A percentile compares a stretch with the other conserved stretches of the same genome.
These are phyloP conservation scores for Podosphaera aphanis DNA, from an alignment of 2,329 filamentous ascomycete species.

Conservation along the genomic window DNA sequence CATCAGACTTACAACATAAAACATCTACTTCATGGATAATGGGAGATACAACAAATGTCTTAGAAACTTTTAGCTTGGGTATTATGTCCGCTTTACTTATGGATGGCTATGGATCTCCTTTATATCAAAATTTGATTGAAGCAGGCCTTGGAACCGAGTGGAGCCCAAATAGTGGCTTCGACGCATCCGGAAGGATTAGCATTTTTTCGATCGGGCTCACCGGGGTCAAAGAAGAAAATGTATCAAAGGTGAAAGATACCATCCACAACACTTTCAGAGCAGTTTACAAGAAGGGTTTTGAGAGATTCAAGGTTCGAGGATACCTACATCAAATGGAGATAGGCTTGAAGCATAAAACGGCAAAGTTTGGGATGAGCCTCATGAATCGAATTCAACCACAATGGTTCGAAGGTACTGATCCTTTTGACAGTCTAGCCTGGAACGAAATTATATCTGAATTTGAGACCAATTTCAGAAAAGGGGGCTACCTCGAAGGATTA, in stretches of 20 bases:
- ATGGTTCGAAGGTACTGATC: conserved; percentile 91
- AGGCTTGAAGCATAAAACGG: conserved; percentile 86
- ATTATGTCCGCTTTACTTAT: conserved; percentile 66
- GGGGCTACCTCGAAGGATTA: conserved; percentile 60
- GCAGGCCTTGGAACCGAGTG: conserved; percentile 78
- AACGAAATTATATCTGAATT: conserved; percentile 72
- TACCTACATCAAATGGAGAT: conserved; percentile 85
- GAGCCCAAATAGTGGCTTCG: conserved; percentile 84
- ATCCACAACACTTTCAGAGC: conserved; percentile 51
- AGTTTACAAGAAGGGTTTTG: conserved; percentile 55
- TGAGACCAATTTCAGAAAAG: conserved; percentile 49
- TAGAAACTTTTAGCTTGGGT: conserved; percentile 72
- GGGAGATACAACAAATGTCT: conserved; percentile 56
- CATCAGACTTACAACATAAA: conserved; percentile 71
- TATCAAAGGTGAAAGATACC: conserved; percentile 50
- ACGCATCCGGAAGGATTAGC: conserved; percentile 49
- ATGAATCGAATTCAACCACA: conserved; percentile 71
- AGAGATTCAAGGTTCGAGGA: conserved; percentile 74
- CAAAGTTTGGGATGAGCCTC: conserved; percentile 77
- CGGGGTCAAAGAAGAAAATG: conserved; percentile 63
- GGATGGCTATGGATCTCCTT: conserved; percentile 83
- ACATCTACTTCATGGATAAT: conserved; percentile 85
- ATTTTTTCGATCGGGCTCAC: conserved; percentile 82
- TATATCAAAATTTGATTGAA: conserved; percentile 77
- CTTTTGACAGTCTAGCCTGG: conserved; percentile 78